Evolutionary conservation across 1,284 basidiomycete species (phyloP).

Genomic region (Cystodermella granulosa): DNA sequence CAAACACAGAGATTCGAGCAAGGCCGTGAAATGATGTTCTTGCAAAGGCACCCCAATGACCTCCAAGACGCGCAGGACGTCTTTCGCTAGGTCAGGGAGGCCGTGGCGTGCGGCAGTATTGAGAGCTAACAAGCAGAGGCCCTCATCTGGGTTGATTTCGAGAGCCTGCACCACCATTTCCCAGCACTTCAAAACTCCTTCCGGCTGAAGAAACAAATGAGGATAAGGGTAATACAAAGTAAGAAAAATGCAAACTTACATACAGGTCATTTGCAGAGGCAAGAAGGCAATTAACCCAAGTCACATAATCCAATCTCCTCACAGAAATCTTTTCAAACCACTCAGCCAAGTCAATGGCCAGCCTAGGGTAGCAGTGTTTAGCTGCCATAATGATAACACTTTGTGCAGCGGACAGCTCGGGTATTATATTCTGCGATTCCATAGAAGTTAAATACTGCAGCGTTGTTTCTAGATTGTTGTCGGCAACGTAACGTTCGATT

Average conservation of each 20-base stretch:
- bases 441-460: conserved; percentile 55
- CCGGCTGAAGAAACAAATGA: conserved; percentile 43
- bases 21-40: conserved; percentile 68
- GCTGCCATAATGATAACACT: conserved; percentile 49
- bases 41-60: conserved; percentile 45
- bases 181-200: conserved; percentile 67
- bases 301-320: conserved; percentile 47
- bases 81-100: conserved; percentile 61
- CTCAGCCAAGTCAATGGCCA: conserved; percentile 64
- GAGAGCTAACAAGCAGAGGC: conserved; percentile 63
- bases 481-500: conserved; percentile 45
- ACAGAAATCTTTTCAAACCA: conserved; percentile 55
- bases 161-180: conserved; percentile 50
- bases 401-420: conserved; percentile 48
- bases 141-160: conserved; percentile 65
- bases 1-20: conserved; percentile 61
- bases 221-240: conserved; percentile 5
- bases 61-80: conserved; percentile 56
- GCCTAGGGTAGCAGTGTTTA: conserved; percentile 47
- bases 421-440: conserved; percentile 41
- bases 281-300: conserved; percentile 58
- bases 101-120: conserved; percentile 70
- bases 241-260: conserved; percentile 43
- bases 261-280: conserved; percentile 56
- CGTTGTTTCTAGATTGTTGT: conserved; percentile 59